Evolutionary conservation across 306 rosid species (phyloP).

Genomic region (Neltuma alba): DNA sequence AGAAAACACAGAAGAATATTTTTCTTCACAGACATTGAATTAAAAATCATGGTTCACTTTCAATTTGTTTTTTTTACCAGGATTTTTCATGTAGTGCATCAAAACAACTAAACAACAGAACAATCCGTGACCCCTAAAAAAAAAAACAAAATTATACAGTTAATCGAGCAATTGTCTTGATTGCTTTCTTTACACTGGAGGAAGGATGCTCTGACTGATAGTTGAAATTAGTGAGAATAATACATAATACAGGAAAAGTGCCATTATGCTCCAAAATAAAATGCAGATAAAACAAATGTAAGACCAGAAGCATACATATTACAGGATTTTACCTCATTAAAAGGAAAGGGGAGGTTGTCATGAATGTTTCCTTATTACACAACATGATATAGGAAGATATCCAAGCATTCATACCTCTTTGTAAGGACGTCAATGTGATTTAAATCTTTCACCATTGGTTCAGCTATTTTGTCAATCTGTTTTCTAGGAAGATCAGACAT

Average conservation of each 20-base stretch:
- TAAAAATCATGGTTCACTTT: background rate
- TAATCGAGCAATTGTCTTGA: background rate
- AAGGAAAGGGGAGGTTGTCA: background rate
- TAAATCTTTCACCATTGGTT: slow-evolving; percentile 74
- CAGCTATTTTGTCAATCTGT: slow-evolving; percentile 86
- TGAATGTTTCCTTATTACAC: background rate
- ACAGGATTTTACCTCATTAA: background rate
- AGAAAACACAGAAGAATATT: too few relatives aligned
- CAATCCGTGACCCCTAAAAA: background rate
- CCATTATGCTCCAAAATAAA: background rate
- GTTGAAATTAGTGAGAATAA: background rate
- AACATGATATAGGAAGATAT: slow-evolving; percentile 21
- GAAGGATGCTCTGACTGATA: background rate
- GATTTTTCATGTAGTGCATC: background rate
- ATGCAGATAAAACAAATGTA: background rate
- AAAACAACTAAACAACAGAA: background rate
- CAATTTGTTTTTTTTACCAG: background rate
- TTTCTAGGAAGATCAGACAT: slow-evolving; percentile 97
- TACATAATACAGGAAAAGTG: background rate
- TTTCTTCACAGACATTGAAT: background rate
- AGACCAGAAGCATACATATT: background rate
- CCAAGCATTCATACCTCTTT: slow-evolving; percentile 72
- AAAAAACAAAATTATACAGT: background rate
- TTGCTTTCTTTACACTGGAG: background rate
- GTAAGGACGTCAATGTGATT: slow-evolving; percentile 82